These are phyloP conservation scores for Penicillium corylophilum DNA, from an alignment of 2,329 filamentous ascomycete genomes.

Conservation along the genomic window DNA sequence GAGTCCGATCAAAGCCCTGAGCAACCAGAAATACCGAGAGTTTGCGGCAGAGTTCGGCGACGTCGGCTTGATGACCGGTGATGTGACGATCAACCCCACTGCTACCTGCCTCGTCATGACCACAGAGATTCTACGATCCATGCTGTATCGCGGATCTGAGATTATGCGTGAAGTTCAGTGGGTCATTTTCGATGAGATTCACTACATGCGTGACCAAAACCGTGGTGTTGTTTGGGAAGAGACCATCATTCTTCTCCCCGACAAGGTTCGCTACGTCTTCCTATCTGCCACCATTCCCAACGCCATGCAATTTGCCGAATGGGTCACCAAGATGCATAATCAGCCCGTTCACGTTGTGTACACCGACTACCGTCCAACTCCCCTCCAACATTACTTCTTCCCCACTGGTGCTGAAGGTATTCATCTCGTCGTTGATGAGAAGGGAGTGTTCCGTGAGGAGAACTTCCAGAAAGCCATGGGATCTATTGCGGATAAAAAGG, in stretches of 20 bases:
- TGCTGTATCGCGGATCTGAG: slow-evolving; percentile 96
- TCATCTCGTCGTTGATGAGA: slow-evolving; percentile 92
- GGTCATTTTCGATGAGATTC: slow-evolving; percentile 98
- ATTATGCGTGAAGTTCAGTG: slow-evolving; percentile 99
- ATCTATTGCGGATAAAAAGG: slow-evolving; percentile 82
- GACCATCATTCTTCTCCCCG: slow-evolving; percentile 94
- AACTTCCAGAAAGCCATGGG: slow-evolving; percentile 98
- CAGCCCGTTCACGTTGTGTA: slow-evolving; percentile 99
- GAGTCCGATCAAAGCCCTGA: slow-evolving; percentile 96
- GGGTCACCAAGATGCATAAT: slow-evolving; percentile 96
- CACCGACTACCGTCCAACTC: slow-evolving; percentile 95
- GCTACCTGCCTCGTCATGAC: slow-evolving; percentile 99
- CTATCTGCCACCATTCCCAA: slow-evolving; percentile 97
- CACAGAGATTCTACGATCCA: slow-evolving; percentile 96
- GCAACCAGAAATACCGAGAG: slow-evolving; percentile 98
- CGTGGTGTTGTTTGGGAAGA: slow-evolving; percentile 99
- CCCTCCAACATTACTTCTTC: slow-evolving; percentile 97
- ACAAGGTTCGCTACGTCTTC: slow-evolving; percentile 99
- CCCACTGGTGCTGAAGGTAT: slow-evolving; percentile 90
- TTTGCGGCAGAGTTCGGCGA: slow-evolving; percentile 95
- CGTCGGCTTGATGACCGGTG: slow-evolving; percentile 96
- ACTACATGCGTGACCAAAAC: slow-evolving; percentile 88
- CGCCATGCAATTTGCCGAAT: slow-evolving; percentile 98
- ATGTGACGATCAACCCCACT: slow-evolving; percentile 98
- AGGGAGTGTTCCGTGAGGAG: slow-evolving; percentile 90